phyloP scores from a whole-genome alignment of 2,329 filamentous ascomycete species.

The Ophiostoma sp. region DNA sequence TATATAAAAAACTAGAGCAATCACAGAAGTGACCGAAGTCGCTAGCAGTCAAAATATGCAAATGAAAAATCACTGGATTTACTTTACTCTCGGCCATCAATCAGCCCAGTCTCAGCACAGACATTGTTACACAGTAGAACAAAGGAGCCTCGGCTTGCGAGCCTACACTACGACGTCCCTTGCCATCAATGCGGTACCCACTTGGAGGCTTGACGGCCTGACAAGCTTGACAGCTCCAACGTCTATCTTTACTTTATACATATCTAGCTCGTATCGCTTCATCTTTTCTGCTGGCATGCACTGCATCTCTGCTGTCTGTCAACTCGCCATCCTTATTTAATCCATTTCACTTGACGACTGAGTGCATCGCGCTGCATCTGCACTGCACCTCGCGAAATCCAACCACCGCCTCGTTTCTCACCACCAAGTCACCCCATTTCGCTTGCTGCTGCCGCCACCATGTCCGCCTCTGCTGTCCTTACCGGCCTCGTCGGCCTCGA shows the following conservation, averaged over 20 bases:
- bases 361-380: not conserved
- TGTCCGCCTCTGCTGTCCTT: slow-evolving; percentile 26
- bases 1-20: too few species aligned
- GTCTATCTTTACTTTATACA: not conserved
- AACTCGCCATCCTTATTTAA: not conserved
- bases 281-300: not conserved
- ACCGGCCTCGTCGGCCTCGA: slow-evolving; percentile 39
- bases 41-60: too few species aligned
- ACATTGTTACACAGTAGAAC: not conserved
- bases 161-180: not conserved
- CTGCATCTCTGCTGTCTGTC: not conserved
- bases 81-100: not conserved
- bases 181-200: slow-evolving; percentile 10
- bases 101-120: not conserved
- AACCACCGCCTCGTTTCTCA: not conserved
- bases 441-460: not conserved
- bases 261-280: not conserved
- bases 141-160: slow-evolving; percentile 9
- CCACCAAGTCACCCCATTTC: not conserved
- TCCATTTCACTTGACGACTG: too few species aligned
- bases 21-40: too few species aligned
- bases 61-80: too few species aligned
- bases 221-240: not conserved
- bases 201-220: slow-evolving; percentile 1
- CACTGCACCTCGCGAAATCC: not conserved